Base-by-base conservation (phyloP, 2,329 filamentous ascomycete species). In the Alternaria rosae region DNA sequence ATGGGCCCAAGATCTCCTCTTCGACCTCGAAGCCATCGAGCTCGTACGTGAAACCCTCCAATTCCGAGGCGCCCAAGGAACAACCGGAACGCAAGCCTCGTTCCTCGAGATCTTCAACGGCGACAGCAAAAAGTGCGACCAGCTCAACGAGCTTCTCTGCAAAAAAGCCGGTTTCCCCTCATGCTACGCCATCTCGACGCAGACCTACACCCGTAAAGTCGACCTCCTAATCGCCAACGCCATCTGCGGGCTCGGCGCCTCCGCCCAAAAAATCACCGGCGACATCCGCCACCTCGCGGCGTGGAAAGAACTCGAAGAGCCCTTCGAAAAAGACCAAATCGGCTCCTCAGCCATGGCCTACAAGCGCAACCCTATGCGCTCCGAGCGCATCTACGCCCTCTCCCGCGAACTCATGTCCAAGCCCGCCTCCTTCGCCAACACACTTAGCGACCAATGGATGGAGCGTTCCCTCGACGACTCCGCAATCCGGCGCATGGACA, bases 291-390 rank as follows among this genome's bases (percentile, higher is more conserved):
- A 92, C 74, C 84, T 94, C 25, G 90, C 90, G 2, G 84, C 86
- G 62, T 86, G 89, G 81, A 96, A 97, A 84, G 92, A 96, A 79
- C 83, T 95, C 61, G 93, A 96, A 76, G 92, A 94, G 83, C 92
- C 92, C 0, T 92, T 93, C 70, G 91, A 94, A 81, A 88, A 88
- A 71, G 87, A 89, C 68, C 92, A 96, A 81, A 78, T 78, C 30
- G 76, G 76, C 42, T 72, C 68, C 4, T 77, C 72, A 3, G 79
- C 79, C 60, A 86, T 87, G 80, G 88, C 89, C 4, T 91, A 90
- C 82, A 91, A 91, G 82, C 85, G 88, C 66, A 85, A 85, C 78
- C 76, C 83, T 77, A 79, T 89, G 86, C 79, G 85, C 74, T 87
- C 83, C 10, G 88, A 90, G 76, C 84, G 88, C 68, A 80, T 89